phyloP scores from a whole-genome alignment of 2,329 filamentous ascomycete genomes.

The Scortechinia acanthostroma region DNA sequence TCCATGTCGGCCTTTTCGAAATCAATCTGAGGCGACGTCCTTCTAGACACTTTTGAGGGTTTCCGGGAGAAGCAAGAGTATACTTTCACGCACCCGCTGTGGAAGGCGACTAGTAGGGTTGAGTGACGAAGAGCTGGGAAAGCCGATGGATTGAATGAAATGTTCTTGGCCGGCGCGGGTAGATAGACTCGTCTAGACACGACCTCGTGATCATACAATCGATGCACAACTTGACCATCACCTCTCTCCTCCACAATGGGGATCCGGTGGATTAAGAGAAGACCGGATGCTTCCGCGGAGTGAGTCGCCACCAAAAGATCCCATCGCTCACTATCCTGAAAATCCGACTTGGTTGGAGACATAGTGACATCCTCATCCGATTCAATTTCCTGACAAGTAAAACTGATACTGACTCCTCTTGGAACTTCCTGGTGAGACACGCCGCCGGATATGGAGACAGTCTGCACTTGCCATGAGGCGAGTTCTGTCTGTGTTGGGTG shows the following conservation, averaged over 20 bases:
- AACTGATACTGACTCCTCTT: conserved; percentile 39
- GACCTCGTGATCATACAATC: conserved; percentile 11
- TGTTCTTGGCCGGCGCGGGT: not conserved
- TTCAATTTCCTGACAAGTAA: conserved; percentile 24
- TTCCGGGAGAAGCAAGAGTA: not conserved
- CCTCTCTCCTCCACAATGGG: conserved; percentile 17
- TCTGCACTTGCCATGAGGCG: conserved; percentile 28
- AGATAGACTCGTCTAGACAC: not conserved
- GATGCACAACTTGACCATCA: conserved; percentile 1
- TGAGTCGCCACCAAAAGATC: conserved; percentile 34
- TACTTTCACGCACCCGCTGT: conserved; percentile 1
- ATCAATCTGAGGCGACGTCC: not conserved
- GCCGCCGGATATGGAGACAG: conserved; percentile 31
- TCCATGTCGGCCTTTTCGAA: conserved; percentile 14
- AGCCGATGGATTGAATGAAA: not conserved
- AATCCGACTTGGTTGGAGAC: no score
- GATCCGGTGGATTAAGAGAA: conserved; percentile 32
- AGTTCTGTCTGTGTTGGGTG: conserved; percentile 23
- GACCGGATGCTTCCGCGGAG: conserved; percentile 30
- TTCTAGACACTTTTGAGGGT: not conserved
- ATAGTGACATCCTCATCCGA: not conserved
- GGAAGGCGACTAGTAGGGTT: not conserved
- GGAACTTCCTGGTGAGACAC: conserved; percentile 39
- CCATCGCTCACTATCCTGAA: conserved; percentile 14
- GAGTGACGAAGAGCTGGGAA: not conserved